Conservation (phyloP, 495 filamentous ascomycete genomes). For the Hypoxylon perforatum region DNA sequence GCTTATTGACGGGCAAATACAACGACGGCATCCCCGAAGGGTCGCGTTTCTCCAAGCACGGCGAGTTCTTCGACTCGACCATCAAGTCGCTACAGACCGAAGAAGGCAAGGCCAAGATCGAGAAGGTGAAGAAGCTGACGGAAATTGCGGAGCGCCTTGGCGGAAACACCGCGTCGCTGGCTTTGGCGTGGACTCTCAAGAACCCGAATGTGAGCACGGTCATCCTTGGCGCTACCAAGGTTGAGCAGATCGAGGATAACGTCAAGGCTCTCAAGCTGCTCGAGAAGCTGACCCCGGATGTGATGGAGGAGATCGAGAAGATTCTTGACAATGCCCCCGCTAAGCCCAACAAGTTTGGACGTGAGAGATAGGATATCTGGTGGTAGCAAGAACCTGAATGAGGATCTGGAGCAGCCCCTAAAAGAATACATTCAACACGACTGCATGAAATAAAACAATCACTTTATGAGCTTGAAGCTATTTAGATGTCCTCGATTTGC, state of each 20-base stretch:
- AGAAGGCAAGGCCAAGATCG: constrained; percentile 47
- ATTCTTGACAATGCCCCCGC: constrained; percentile 45
- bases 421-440: too few species aligned
- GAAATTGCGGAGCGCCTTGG: constrained; percentile 75
- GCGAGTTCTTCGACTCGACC: constrained; percentile 52
- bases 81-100: constrained; percentile 50
- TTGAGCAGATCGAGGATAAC: constrained; percentile 77
- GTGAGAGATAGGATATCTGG: constrained; percentile 20
- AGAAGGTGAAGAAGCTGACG: constrained; percentile 62
- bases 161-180: constrained; percentile 59
- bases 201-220: constrained; percentile 79
- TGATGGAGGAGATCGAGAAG: constrained; percentile 77
- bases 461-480: too few species aligned
- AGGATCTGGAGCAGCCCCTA: neutral
- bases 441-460: too few species aligned
- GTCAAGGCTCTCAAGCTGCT: constrained; percentile 70
- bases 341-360: constrained; percentile 23
- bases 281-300: constrained; percentile 72
- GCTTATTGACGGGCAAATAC: constrained; percentile 83
- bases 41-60: constrained; percentile 63
- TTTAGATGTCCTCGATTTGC: too few species aligned
- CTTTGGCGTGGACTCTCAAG: constrained; percentile 79
- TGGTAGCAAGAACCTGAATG: neutral
- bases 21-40: constrained; percentile 71
- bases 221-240: constrained; percentile 77